phyloP scores from a whole-genome alignment of 2,329 filamentous ascomycete species.

The Calonectria pseudoturangicola region DNA sequence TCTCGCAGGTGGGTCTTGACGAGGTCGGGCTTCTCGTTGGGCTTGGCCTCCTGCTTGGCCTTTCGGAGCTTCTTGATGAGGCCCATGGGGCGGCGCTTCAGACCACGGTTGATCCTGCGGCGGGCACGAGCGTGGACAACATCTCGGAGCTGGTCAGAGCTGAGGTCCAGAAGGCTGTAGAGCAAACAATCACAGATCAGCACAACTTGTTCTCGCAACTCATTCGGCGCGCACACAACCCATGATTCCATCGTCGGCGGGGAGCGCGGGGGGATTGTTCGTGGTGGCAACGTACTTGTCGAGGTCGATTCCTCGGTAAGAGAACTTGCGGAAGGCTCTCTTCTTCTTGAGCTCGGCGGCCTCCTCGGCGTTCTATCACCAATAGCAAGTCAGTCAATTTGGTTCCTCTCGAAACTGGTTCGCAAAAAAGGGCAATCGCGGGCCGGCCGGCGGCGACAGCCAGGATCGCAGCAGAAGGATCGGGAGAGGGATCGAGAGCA shows the following conservation, averaged over 20 bases:
- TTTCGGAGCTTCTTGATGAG: constrained; percentile 99
- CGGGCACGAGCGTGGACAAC: constrained; percentile 99
- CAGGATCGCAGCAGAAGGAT: constrained; percentile 49
- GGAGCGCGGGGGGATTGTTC: constrained; percentile 38
- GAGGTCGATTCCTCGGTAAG: constrained; percentile 99
- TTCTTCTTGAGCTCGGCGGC: constrained; percentile 99
- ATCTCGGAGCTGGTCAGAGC: constrained; percentile 98
- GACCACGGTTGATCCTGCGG: constrained; percentile 98
- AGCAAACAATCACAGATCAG: constrained; percentile 48
- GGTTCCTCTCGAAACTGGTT: not conserved
- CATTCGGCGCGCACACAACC: constrained; percentile 33
- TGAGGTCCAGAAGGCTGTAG: constrained; percentile 95
- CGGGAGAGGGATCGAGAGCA: constrained; percentile 51
- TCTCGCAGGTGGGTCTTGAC: constrained; percentile 99
- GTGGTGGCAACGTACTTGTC: constrained; percentile 85
- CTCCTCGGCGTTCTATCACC: constrained; percentile 91
- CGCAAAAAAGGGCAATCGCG: constrained; percentile 2
- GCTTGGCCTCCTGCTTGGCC: constrained; percentile 98
- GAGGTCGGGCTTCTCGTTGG: constrained; percentile 99
- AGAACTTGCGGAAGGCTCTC: constrained; percentile 99
- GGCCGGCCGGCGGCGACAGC: constrained; percentile 40
- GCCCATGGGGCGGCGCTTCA: constrained; percentile 99
- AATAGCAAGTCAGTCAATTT: constrained; percentile 55
- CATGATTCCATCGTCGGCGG: constrained; percentile 54
- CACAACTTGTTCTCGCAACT: constrained; percentile 38